Evolutionary conservation across 192 early-diverging fungal genomes (phyloP).

Genomic region (Phlyctochytrium bullatum): DNA sequence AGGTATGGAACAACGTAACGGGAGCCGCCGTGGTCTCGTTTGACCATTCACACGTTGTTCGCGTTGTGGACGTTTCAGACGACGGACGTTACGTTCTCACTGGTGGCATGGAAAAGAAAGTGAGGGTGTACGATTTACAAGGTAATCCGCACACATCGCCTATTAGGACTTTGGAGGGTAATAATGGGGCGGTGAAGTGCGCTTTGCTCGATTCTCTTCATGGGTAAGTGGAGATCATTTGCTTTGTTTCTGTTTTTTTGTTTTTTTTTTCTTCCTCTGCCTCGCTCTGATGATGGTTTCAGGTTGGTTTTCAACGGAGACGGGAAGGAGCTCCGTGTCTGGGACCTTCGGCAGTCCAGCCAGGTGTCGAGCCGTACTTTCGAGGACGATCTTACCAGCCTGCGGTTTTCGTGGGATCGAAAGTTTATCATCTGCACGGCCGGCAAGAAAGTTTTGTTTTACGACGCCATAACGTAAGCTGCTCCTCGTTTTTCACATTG

Average conservation of each 20-base stretch:
- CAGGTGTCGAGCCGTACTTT: slow-evolving; percentile 64
- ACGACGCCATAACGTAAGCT: slow-evolving; percentile 67
- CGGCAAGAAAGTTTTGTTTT: slow-evolving; percentile 71
- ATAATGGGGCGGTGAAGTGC: slow-evolving; percentile 58
- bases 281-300: neutral
- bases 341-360: slow-evolving; percentile 69
- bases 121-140: slow-evolving; percentile 78
- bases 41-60: slow-evolving; percentile 78
- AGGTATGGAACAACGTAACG: slow-evolving; percentile 84
- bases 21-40: slow-evolving; percentile 71
- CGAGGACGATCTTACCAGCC: slow-evolving; percentile 63
- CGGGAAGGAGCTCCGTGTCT: slow-evolving; percentile 52
- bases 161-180: slow-evolving; percentile 46
- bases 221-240: slow-evolving; percentile 36
- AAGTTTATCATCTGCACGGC: slow-evolving; percentile 74
- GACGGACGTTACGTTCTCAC: slow-evolving; percentile 73
- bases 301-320: slow-evolving; percentile 48
- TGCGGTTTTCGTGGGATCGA: slow-evolving; percentile 74
- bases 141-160: slow-evolving; percentile 31
- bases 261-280: too few species aligned
- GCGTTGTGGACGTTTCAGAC: slow-evolving; percentile 74
- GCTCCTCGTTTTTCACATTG: neutral
- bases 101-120: slow-evolving; percentile 77
- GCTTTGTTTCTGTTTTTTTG: neutral
- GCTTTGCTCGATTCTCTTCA: slow-evolving; percentile 61